Conservation (phyloP, 345 rosid genomes). For the Fremontodendron californicum region DNA sequence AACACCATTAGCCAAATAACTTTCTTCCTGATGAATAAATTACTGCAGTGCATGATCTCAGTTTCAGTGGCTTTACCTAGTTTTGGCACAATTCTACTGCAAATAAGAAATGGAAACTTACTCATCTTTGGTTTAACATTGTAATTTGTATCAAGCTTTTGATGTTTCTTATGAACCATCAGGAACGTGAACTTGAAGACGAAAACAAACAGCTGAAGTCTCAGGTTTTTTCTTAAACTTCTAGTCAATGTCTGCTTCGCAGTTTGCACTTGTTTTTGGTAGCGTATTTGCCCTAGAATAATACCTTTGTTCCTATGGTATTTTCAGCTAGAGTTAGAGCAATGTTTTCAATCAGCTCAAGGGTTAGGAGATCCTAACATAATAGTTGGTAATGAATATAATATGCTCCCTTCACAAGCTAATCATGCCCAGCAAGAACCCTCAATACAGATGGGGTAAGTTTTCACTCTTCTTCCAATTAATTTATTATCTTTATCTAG, state of each 20-base stretch:
- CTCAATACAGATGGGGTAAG: slow-evolving; percentile 16
- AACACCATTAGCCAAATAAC: neutral
- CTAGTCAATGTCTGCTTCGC: neutral
- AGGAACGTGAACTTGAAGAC: slow-evolving; percentile 31
- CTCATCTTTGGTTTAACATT: neutral
- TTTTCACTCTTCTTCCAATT: neutral
- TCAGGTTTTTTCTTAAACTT: slow-evolving; percentile 21
- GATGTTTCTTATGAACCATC: neutral
- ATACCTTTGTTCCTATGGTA: neutral
- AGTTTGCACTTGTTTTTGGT: neutral
- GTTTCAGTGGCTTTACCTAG: neutral
- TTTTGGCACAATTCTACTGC: neutral
- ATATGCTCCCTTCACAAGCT: slow-evolving; percentile 1
- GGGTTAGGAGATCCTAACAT: slow-evolving; percentile 14
- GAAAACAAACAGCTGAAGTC: slow-evolving; percentile 29
- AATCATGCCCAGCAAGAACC: neutral
- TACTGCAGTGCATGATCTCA: neutral
- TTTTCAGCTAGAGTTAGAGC: slow-evolving; percentile 26
- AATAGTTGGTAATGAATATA: neutral
- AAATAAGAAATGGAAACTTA: neutral
- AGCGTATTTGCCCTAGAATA: neutral
- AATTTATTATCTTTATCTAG: neutral
- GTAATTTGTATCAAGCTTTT: neutral
- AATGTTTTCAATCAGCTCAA: slow-evolving; percentile 1
- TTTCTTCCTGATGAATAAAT: neutral